phyloP scores from a whole-genome alignment of 176 grass and related monocot species.

The Elymus sibiricus region DNA sequence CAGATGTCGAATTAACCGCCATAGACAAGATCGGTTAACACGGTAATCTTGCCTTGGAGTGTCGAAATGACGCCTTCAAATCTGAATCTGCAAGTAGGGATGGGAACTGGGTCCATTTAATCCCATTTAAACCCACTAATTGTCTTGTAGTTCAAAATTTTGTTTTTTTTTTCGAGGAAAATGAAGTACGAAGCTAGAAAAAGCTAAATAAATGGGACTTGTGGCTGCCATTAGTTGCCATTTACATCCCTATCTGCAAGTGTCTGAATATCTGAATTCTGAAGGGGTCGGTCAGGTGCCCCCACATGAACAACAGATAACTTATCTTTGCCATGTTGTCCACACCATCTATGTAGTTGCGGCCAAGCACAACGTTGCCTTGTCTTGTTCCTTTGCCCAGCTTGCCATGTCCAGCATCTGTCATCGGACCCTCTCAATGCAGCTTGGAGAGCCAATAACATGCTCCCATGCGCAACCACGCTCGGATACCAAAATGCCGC shows the following conservation, averaged over 20 bases:
- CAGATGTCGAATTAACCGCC: neutral
- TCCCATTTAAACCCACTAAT: too few relatives aligned
- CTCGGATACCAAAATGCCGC: neutral
- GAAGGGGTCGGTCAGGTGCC: neutral
- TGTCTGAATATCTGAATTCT: neutral
- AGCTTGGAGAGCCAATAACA: neutral
- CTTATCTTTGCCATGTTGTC: neutral
- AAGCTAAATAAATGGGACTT: too few relatives aligned
- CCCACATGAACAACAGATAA: neutral
- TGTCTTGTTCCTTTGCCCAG: neutral
- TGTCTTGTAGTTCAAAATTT: too few relatives aligned
- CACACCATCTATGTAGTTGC: neutral
- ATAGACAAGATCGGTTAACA: too few relatives aligned
- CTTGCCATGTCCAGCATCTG: neutral
- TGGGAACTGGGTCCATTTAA: too few relatives aligned
- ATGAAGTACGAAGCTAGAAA: too few relatives aligned
- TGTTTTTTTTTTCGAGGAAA: too few relatives aligned
- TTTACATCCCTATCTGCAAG: too few relatives aligned
- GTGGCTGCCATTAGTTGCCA: too few relatives aligned
- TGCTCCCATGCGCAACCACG: neutral
- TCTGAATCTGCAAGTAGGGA: neutral
- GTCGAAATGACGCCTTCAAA: neutral
- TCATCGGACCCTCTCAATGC: neutral
- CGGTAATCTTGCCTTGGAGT: neutral
- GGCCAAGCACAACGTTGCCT: neutral